These are phyloP conservation scores for Echeveria elegans DNA, from an alignment of 164 flowering plant genomes.

Conservation along the genomic window DNA sequence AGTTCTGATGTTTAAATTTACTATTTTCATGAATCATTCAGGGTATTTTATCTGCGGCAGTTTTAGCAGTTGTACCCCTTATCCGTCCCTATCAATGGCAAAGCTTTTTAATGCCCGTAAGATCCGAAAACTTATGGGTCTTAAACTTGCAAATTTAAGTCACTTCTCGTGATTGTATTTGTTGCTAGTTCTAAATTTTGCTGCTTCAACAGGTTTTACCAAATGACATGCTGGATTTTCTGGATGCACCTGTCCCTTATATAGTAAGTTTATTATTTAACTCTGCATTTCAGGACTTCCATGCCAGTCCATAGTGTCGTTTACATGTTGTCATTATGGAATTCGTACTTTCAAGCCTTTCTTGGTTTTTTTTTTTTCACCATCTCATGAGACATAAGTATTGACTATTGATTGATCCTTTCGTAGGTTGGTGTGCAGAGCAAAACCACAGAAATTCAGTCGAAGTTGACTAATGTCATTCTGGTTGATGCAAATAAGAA, in stretches of 20 bases:
- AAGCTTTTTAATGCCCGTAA: conserved; percentile 94
- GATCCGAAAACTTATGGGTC: conserved; percentile 1
- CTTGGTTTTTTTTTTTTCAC: too few species aligned
- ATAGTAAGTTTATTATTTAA: conserved; percentile 46
- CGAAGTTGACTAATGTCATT: conserved; percentile 66
- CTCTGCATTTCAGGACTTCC: background rate
- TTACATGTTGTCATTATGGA: too few species aligned
- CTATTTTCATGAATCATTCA: conserved; percentile 21
- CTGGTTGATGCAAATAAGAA: conserved; percentile 82
- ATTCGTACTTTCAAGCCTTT: too few species aligned
- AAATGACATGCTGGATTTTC: conserved; percentile 94
- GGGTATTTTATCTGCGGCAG: conserved; percentile 84
- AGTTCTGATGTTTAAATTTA: conserved; percentile 4
- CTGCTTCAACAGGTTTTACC: conserved; percentile 71
- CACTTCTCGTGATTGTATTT: background rate
- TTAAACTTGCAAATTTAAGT: background rate
- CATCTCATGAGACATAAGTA: too few species aligned
- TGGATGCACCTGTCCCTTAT: conserved; percentile 97
- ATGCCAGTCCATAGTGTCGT: background rate
- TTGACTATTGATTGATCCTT: conserved; percentile 10
- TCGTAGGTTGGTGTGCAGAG: conserved; percentile 87
- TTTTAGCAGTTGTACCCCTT: conserved; percentile 73
- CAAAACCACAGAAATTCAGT: conserved; percentile 72
- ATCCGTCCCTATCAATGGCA: conserved; percentile 98
- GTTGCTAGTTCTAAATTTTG: background rate